phyloP scores from a whole-genome alignment of 768 basidiomycete genomes.

The Flagelloscypha sp. region DNA sequence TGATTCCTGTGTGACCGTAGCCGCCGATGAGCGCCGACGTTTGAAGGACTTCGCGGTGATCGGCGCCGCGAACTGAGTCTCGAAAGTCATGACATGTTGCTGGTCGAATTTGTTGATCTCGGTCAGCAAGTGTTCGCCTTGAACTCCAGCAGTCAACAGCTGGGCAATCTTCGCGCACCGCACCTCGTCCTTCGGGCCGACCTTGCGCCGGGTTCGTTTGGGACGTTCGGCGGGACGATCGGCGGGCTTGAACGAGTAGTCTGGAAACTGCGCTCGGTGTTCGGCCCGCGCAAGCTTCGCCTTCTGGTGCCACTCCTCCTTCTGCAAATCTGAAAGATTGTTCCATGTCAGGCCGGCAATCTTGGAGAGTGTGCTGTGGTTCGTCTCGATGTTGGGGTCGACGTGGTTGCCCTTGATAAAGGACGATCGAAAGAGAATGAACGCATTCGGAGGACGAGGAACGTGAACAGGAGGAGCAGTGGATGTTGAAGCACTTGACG shows the following conservation, averaged over 20 bases:
- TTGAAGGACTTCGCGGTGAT: constrained; percentile 65
- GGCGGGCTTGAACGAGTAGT: constrained; percentile 51
- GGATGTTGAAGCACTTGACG: neutral
- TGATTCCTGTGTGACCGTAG: constrained; percentile 32
- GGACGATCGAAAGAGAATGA: constrained; percentile 80
- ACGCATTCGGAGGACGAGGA: constrained; percentile 77
- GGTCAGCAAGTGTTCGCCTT: constrained; percentile 46
- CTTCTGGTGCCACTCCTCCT: constrained; percentile 61
- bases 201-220: constrained; percentile 26
- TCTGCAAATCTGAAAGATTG: constrained; percentile 60
- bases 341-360: constrained; percentile 75
- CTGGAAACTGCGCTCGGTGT: constrained; percentile 60
- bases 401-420: constrained; percentile 77
- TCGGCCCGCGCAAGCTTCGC: constrained; percentile 70
- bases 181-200: constrained; percentile 44
- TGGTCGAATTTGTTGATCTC: constrained; percentile 50
- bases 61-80: constrained; percentile 67
- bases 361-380: constrained; percentile 66
- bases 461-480: constrained; percentile 48
- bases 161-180: constrained; percentile 63
- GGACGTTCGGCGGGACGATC: constrained; percentile 31
- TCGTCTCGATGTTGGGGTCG: constrained; percentile 69
- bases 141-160: constrained; percentile 58
- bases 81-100: constrained; percentile 46
- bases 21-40: constrained; percentile 63